Conservation (phyloP, 2,329 filamentous ascomycete genomes). For the Claviceps pazoutovae region DNA sequence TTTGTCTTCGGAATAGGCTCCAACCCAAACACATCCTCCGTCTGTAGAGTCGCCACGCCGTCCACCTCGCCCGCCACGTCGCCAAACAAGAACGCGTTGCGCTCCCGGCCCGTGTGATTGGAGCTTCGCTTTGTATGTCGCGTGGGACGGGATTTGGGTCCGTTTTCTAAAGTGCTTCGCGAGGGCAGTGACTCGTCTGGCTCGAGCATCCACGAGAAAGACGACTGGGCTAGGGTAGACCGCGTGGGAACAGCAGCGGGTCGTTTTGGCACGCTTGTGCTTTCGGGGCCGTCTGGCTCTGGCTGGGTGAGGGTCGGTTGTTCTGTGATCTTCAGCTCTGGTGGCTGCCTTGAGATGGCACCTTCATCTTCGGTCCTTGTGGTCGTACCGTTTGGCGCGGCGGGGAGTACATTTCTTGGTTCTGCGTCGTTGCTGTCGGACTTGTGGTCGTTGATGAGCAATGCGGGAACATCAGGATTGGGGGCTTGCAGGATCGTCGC, state of each 20-base stretch:
- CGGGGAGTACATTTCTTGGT: not conserved
- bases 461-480: not conserved
- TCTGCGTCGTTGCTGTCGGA: not conserved
- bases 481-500: not conserved
- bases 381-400: not conserved
- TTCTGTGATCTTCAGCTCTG: not conserved
- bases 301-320: not conserved
- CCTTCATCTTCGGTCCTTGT: not conserved
- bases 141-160: constrained; percentile 17
- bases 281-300: constrained; percentile 1
- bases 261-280: constrained; percentile 8
- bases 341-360: not conserved
- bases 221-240: constrained; percentile 57
- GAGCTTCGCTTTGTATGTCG: constrained; percentile 27
- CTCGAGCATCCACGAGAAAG: constrained; percentile 69
- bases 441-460: not conserved
- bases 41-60: constrained; percentile 21
- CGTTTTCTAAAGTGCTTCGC: constrained; percentile 10
- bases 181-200: constrained; percentile 27
- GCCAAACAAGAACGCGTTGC: constrained; percentile 47
- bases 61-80: constrained; percentile 28
- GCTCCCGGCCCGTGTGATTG: constrained; percentile 34
- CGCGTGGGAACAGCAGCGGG: constrained; percentile 40
- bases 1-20: constrained; percentile 29
- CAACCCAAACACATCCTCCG: constrained; percentile 41